Percentiles rank a stretch among this genome's conserved stretches.
Conservation (phyloP, 1,139 yeast species). For the Blastobotrys persicus region DNA sequence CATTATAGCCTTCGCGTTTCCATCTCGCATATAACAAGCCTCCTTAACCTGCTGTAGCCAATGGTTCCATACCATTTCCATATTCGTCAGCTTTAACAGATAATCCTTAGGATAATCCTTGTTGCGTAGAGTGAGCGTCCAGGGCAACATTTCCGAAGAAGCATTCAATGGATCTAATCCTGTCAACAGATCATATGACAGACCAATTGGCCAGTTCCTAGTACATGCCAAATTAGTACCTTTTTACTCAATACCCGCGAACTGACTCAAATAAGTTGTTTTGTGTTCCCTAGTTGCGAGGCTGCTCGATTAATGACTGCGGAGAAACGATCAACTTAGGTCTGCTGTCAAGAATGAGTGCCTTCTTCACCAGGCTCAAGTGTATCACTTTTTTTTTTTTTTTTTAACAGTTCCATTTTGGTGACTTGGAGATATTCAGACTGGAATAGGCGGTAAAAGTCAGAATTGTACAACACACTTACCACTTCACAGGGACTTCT, state of each 20-base stretch:
- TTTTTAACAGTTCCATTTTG: too few relatives aligned
- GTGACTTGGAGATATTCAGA: too few relatives aligned
- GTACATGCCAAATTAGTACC: slow-evolving; percentile 4
- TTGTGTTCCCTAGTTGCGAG: too few relatives aligned
- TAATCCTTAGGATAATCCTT: slow-evolving; percentile 51
- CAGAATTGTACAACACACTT: slow-evolving; percentile 12
- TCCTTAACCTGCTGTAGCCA: slow-evolving; percentile 82
- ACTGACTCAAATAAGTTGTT: too few relatives aligned
- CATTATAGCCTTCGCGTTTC: slow-evolving; percentile 75
- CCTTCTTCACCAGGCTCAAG: too few relatives aligned
- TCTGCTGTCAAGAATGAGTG: too few relatives aligned
- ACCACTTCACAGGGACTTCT: slow-evolving; percentile 62
- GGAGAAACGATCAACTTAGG: too few relatives aligned
- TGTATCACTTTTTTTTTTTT: too few relatives aligned
- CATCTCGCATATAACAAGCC: slow-evolving; percentile 67
- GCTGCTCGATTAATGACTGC: too few relatives aligned
- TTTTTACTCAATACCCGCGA: too few relatives aligned
- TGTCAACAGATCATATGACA: slow-evolving; percentile 56
- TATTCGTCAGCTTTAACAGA: slow-evolving; percentile 47
- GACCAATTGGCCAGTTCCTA: slow-evolving; percentile 72
- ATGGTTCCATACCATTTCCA: slow-evolving; percentile 45
- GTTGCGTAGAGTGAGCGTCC: slow-evolving; percentile 51
- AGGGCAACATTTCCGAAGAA: slow-evolving; percentile 35
- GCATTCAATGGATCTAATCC: slow-evolving; percentile 37
- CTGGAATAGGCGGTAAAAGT: too few relatives aligned